Evolutionary conservation across 164 flowering plant species (phyloP).

Genomic region (Platanus orientalis): DNA sequence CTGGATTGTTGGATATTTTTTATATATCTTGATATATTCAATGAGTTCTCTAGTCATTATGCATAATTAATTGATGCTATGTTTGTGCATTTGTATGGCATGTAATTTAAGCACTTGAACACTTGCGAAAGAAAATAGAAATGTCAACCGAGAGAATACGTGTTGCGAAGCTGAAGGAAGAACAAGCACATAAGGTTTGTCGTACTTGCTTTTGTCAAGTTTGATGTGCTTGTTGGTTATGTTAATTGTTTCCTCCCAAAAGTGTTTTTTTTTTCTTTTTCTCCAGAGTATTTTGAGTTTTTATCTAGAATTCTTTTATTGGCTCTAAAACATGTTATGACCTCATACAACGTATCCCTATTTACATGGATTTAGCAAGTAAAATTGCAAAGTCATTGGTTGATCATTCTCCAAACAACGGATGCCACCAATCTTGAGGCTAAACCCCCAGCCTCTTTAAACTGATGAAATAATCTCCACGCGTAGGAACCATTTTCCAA

Average conservation of each 20-base stretch:
- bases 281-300: too few species aligned
- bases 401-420: too few species aligned
- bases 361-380: too few species aligned
- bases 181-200: conserved; percentile 76
- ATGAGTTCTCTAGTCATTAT: conserved; percentile 6
- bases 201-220: conserved; percentile 2
- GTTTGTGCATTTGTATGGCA: conserved; percentile 13
- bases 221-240: background rate
- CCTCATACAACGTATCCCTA: too few species aligned
- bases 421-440: too few species aligned
- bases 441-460: too few species aligned
- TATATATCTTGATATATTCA: background rate
- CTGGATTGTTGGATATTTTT: conserved; percentile 10
- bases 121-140: conserved; percentile 89
- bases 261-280: background rate
- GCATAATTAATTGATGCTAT: conserved; percentile 1
- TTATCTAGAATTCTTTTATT: too few species aligned
- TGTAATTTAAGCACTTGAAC: conserved; percentile 70
- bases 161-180: conserved; percentile 80
- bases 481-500: too few species aligned
- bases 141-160: conserved; percentile 72
- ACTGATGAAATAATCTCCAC: too few species aligned
- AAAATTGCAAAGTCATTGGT: too few species aligned
- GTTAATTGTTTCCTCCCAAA: background rate
- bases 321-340: too few species aligned